Base-by-base conservation (phyloP, 164 flowering plant species). In the Aristolochia californica region DNA sequence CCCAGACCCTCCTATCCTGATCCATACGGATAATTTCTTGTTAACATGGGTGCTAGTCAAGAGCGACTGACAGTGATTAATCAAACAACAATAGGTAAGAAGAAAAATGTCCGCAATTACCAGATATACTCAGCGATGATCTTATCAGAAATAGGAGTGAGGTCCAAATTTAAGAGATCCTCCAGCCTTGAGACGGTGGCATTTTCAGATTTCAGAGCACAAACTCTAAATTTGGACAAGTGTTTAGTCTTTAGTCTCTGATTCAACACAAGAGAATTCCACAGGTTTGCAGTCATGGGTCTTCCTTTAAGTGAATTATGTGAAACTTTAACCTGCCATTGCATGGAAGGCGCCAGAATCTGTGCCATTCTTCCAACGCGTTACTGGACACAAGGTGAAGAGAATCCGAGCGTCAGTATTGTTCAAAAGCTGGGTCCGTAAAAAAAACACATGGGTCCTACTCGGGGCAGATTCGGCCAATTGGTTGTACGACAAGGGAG, bases 71-170 rank as follows among this genome's bases (percentile, higher is more conserved):
- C 14, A 27, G 23, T 53, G 56, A 25, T 7, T 25, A n/a, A 54
- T 17, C 16, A 30, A 54, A n/a, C 34, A 1, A 4, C 16, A 13
- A 4, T n/a, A n/a, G n/a, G 8, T 27, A 54, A 21, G 17, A 24
- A 47, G 50, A 47, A 20, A 47, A 47, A 1, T 17, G 22, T 11
- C 20, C 5, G 58, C 9, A 34, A 34, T 22, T 82, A 87, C 99
- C 97, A 93, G 66, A 93, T 87, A 59, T 93, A 93, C 57, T 93
- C 99, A 13, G 96, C 99, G 55, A 93, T 89, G 69, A 89, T 81
- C 64, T 80, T 93, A 59, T 93, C 87, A 43, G 99, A 87, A 70
- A 60, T 80, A 11, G 96, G 90, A 38, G 84, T 72, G 62, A 78
- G n/a, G 55, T 93, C 99, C 83, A 93, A 64, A 66, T 89, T 84